phyloP scores from a whole-genome alignment of 208 protist genomes.

The Trypanosoma theileri region DNA sequence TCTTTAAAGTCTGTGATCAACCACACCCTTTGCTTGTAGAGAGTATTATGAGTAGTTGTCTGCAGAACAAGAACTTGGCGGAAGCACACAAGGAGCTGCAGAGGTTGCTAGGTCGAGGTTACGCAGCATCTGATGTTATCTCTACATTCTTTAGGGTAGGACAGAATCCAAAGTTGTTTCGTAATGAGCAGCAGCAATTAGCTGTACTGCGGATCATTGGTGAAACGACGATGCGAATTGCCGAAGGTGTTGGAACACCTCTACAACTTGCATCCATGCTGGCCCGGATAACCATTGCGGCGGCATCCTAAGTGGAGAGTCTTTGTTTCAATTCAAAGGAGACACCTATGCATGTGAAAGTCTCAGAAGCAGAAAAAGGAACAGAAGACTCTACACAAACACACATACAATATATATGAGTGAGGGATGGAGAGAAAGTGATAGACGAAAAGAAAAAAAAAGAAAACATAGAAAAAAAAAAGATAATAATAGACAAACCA shows the following conservation, averaged over 20 bases:
- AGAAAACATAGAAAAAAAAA: neutral
- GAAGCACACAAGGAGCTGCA: constrained; percentile 82
- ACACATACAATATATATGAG: neutral
- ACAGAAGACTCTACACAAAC: neutral
- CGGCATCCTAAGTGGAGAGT: neutral
- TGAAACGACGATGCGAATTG: constrained; percentile 86
- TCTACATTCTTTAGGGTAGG: constrained; percentile 94
- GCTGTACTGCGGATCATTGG: constrained; percentile 78
- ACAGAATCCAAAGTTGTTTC: constrained; percentile 58
- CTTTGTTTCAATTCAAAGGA: neutral
- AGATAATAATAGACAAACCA: neutral
- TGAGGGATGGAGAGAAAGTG: too few species aligned
- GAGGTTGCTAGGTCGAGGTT: constrained; percentile 88
- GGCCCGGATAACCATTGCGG: constrained; percentile 52
- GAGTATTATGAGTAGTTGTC: constrained; percentile 86
- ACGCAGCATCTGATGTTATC: constrained; percentile 96
- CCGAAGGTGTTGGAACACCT: constrained; percentile 78
- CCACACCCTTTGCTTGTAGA: constrained; percentile 96
- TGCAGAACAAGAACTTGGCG: constrained; percentile 72
- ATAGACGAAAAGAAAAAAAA: neutral
- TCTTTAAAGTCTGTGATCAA: constrained; percentile 99
- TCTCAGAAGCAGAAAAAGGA: neutral
- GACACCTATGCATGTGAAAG: neutral
- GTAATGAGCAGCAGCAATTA: constrained; percentile 76
- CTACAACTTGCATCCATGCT: constrained; percentile 88